A percentile compares a stretch with the other conserved stretches of the same genome.
phyloP scores from a whole-genome alignment of 1,284 basidiomycete genomes.

The Amylostereum areolatum region DNA sequence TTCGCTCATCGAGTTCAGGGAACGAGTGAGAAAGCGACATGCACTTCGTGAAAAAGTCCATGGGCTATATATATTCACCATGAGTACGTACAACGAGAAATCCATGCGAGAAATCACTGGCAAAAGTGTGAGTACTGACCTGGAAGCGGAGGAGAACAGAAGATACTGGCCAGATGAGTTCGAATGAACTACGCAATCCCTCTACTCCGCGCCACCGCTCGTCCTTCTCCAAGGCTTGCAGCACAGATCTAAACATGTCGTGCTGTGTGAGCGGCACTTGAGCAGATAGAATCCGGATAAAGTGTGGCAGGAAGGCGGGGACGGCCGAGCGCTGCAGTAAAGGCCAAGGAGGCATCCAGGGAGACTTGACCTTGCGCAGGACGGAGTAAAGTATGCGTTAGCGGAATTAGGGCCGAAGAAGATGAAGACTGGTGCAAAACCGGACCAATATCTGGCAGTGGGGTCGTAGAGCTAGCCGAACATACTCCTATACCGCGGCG shows the following conservation, averaged over 20 bases:
- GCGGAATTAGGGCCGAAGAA: too few relatives aligned
- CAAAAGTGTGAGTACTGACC: slow-evolving; percentile 30
- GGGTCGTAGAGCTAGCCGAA: too few relatives aligned
- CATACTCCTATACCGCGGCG: not conserved
- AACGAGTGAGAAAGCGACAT: not conserved
- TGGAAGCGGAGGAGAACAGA: slow-evolving; percentile 29
- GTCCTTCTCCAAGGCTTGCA: slow-evolving; percentile 3
- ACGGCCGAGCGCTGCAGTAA: too few relatives aligned
- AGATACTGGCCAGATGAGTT: slow-evolving; percentile 22
- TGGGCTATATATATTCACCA: slow-evolving; percentile 26
- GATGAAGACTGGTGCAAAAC: too few relatives aligned
- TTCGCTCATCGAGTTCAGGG: slow-evolving; percentile 4
- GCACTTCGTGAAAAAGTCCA: slow-evolving; percentile 31
- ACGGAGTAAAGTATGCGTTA: too few relatives aligned
- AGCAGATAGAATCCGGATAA: too few relatives aligned
- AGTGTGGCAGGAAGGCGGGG: too few relatives aligned
- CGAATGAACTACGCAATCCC: slow-evolving; percentile 3
- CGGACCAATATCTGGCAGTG: too few relatives aligned
- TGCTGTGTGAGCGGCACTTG: too few relatives aligned
- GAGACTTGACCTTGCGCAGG: too few relatives aligned
- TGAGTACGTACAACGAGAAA: slow-evolving; percentile 8
- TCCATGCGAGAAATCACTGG: not conserved
- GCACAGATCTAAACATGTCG: slow-evolving; percentile 4
- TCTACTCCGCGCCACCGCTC: slow-evolving; percentile 8
- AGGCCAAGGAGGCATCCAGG: too few relatives aligned